Conservation (phyloP, 228 moss, liverwort and hornwort genomes). For the Sphagnum fallax region DNA sequence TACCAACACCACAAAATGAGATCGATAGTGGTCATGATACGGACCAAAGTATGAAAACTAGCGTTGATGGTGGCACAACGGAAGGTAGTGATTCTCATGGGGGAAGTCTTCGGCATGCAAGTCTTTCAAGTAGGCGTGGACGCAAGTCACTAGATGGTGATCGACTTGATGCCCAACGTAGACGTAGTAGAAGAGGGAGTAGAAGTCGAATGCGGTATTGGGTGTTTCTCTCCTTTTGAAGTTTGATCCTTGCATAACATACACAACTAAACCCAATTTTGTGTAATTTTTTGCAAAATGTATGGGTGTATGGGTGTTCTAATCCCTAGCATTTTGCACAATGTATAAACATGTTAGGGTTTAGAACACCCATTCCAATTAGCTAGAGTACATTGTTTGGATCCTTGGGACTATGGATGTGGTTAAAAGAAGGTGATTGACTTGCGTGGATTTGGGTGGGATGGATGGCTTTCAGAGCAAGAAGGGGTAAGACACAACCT, state of each 20-base stretch:
- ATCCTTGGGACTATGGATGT: too few species aligned
- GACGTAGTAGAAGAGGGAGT: slow-evolving; percentile 2
- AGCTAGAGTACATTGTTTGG: too few species aligned
- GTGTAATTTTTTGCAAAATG: too few species aligned
- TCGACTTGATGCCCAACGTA: slow-evolving; percentile 2
- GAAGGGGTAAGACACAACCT: slow-evolving; percentile 24
- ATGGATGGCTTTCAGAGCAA: slow-evolving; percentile 9
- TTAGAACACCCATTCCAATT: too few species aligned
- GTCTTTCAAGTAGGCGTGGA: slow-evolving; percentile 14
- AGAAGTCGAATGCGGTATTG: slow-evolving; percentile 29
- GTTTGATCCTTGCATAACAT: too few species aligned
- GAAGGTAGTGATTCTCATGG: slow-evolving; percentile 24
- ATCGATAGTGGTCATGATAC: slow-evolving; percentile 12
- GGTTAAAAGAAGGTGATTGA: too few species aligned
- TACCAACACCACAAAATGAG: slow-evolving; percentile 1
- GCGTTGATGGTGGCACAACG: slow-evolving; percentile 14
- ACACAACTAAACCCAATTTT: too few species aligned
- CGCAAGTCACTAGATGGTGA: slow-evolving; percentile 12
- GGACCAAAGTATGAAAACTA: slow-evolving; percentile 27
- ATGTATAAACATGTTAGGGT: too few species aligned
- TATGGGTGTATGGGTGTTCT: too few species aligned
- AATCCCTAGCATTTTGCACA: too few species aligned
- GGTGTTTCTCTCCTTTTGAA: neutral
- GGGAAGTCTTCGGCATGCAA: slow-evolving; percentile 25
- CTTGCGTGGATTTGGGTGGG: too few species aligned